Percentiles rank a stretch among this genome's conserved stretches.
Conservation (phyloP, 306 rosid genomes). For the Astragalus membranaceus region DNA sequence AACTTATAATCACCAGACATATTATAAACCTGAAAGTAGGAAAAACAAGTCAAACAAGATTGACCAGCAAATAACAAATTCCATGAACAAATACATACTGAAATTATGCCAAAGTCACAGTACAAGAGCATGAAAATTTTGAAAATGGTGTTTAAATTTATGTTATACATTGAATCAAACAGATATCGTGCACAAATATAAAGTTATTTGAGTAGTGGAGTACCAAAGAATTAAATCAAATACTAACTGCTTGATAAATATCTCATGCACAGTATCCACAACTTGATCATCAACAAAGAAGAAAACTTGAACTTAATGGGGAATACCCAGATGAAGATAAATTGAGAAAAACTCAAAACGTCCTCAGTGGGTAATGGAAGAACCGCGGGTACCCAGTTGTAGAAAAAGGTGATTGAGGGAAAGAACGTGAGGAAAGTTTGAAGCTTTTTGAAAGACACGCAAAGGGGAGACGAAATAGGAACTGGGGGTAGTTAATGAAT, state of each 20-base stretch:
- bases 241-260: neutral
- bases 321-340: slow-evolving; percentile 13
- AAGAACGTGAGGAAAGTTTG: slow-evolving; percentile 14
- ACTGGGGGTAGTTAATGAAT: too few species aligned
- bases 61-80: neutral
- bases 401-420: slow-evolving; percentile 9
- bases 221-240: neutral
- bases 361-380: too few species aligned
- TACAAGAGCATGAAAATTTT: neutral
- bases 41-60: neutral
- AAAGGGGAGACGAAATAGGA: slow-evolving; percentile 23
- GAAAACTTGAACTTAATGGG: slow-evolving; percentile 16
- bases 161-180: neutral
- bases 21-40: slow-evolving; percentile 27
- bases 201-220: neutral
- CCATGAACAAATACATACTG: neutral
- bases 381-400: neutral
- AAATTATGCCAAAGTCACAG: neutral
- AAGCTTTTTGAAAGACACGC: slow-evolving; percentile 56
- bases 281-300: slow-evolving; percentile 16
- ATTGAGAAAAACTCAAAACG: neutral
- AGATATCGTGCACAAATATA: neutral
- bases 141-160: neutral
- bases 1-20: slow-evolving; percentile 57
- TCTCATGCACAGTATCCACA: neutral